Evolutionary conservation across 768 basidiomycete species (phyloP).

Genomic region (Boletus huronensis): DNA sequence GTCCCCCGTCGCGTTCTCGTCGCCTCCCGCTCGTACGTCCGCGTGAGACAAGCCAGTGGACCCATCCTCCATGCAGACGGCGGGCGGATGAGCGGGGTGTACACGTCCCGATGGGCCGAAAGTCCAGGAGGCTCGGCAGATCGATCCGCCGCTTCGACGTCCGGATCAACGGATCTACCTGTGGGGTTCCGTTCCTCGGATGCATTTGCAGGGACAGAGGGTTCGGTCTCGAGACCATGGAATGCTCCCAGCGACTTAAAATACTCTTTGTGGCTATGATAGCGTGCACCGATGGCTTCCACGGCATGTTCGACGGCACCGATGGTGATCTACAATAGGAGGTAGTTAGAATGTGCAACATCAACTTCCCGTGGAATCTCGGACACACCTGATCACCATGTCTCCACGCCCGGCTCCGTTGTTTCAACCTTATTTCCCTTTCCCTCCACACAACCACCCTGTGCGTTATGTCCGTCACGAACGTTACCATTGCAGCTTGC

Average conservation of each 20-base stretch:
- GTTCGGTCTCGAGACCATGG: slow-evolving; percentile 1
- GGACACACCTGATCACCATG: slow-evolving; percentile 40
- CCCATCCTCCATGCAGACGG: slow-evolving; percentile 20
- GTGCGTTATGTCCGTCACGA: slow-evolving; percentile 49
- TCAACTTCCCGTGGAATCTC: background rate
- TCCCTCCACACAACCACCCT: slow-evolving; percentile 53
- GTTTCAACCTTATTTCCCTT: slow-evolving; percentile 56
- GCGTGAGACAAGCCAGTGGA: slow-evolving; percentile 14
- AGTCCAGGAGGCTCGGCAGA: slow-evolving; percentile 3
- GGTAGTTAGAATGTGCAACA: background rate
- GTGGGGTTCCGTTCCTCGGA: slow-evolving; percentile 17
- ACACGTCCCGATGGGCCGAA: slow-evolving; percentile 31
- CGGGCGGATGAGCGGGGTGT: slow-evolving; percentile 35
- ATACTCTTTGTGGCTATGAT: slow-evolving; percentile 38
- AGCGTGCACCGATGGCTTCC: slow-evolving; percentile 41
- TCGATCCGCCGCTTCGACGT: background rate
- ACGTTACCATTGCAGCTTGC: slow-evolving; percentile 44
- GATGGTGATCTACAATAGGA: slow-evolving; percentile 37
- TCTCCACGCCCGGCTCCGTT: slow-evolving; percentile 59
- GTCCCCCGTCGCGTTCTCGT: slow-evolving; percentile 13
- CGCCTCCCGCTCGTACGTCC: slow-evolving; percentile 25
- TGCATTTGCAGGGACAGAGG: background rate
- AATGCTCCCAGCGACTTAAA: slow-evolving; percentile 35
- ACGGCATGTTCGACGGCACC: slow-evolving; percentile 48
- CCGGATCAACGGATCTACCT: slow-evolving; percentile 2